phyloP scores from a whole-genome alignment of 345 rosid genomes.

The Excoecaria cochinchinensis region DNA sequence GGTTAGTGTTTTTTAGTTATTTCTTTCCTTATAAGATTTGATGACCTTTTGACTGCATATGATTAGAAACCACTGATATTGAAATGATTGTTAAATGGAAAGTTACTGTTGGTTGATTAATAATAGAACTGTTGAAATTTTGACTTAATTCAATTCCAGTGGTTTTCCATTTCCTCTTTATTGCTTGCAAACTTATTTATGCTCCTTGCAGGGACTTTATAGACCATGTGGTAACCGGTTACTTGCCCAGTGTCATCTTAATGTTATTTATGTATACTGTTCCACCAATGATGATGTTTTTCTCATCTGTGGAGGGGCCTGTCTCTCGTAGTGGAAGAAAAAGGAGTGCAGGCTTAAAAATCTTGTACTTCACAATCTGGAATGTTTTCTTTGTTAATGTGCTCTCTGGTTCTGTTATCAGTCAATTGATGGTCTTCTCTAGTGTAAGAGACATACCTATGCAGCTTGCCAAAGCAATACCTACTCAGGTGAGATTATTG shows the following conservation, averaged over 20 bases:
- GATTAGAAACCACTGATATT: neutral
- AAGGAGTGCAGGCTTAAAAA: conserved; percentile 75
- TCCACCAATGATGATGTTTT: conserved; percentile 90
- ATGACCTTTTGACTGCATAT: neutral
- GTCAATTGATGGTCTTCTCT: conserved; percentile 47
- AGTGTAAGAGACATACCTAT: conserved; percentile 62
- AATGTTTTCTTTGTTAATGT: conserved; percentile 88
- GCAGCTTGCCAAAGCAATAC: conserved; percentile 71
- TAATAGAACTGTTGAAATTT: neutral
- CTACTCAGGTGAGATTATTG: conserved; percentile 57
- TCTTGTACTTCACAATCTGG: conserved; percentile 86
- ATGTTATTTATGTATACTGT: conserved; percentile 60
- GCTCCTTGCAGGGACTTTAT: conserved; percentile 48
- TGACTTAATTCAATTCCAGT: neutral
- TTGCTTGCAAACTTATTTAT: conserved; percentile 9
- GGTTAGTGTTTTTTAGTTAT: too few species aligned
- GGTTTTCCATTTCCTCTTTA: neutral
- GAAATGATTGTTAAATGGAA: neutral
- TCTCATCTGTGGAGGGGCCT: conserved; percentile 75
- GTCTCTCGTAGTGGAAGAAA: conserved; percentile 76
- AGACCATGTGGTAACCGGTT: conserved; percentile 71
- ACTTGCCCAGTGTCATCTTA: conserved; percentile 90
- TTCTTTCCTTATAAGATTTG: too few species aligned
- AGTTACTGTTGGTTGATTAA: neutral
- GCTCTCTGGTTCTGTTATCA: conserved; percentile 73